Base-by-base conservation (phyloP, 192 early-diverging fungal genomes). In the Gamsiella multidivaricata region DNA sequence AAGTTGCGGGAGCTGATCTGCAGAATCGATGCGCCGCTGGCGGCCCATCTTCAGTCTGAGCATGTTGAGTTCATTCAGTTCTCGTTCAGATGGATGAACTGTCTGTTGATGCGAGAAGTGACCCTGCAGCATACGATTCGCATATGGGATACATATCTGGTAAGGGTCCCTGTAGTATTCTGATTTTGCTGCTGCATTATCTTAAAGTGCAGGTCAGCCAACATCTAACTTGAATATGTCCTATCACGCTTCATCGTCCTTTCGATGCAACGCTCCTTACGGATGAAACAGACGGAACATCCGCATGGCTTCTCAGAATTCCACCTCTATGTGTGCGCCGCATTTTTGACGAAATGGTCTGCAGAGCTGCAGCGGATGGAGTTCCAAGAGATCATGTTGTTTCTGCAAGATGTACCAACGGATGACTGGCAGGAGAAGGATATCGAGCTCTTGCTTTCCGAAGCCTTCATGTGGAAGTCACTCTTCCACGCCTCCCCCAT, bases 51-150 rank as follows among this genome's bases (percentile, higher is more conserved):
- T 39, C 89, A 91, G 59, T 70, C 84, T 8, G 92, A 99, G 82
- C 92, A 93, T 50, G 86, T 99, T 23, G 96, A 99, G 69, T 99
- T 97, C 74, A 96, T 99, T 55, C 97, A 98, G 81, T 98, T 99
- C 85, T 94, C 98, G 9, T 99, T 98, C 74, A 88, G 98, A 52
- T 99, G 98, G 98, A 97, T 98, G 90, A 99, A 99, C 83, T 99
- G 98, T 81, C 72, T 99, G 32, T 80, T 99, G 65, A 97, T 98
- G 96, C 89, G 98, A 45, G 98, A 99, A 80, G 81, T 99, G 41
- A 89, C 91, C 26, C 81, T 98, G 4, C 81, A 85, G 53, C 92
- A 88, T 69, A 97, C 90, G 3, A 93, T 99, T 45, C 91, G 98
- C 28, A 98, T 99, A 94, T 99, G 98, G 98, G 98, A 99, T 70